Evolutionary conservation across 2,329 filamentous ascomycete species (phyloP), one percentile per base, ranked within the genome.

Genomic region (Graphilbum sp.): DNA sequence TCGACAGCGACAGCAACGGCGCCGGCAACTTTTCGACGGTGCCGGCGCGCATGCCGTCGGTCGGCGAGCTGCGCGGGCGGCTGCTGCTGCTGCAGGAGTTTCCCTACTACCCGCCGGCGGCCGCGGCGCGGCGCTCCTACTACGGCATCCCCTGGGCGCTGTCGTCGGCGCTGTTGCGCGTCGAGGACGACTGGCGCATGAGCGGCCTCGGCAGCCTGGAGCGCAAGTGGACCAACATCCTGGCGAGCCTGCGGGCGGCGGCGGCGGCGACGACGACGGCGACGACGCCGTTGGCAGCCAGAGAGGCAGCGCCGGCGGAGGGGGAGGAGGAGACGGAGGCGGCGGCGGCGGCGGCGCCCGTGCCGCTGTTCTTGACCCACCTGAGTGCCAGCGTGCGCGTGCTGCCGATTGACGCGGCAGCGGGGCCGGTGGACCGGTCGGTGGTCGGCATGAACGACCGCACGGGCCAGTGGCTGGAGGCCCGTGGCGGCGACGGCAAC

Each of bases 81-180:
- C 53, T 67, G 35, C 52, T 69, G 37, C 48, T 69, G 3, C 54
- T 69, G 16, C 62, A 68, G 42, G 59, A 69, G 43, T 68, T 68
- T 47, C 50, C 53, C 20, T 47, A 46, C 31, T 47, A 39, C 32
- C 36, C 25, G 35, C 21, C 43, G 19, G 37, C 43, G 27, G 20
- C 34, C 19, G 2, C 19, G 13, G 11, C 17, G 27, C 8, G 25
- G 8, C 16, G 35, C 21, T 47, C 53, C 8, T 32, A 25, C 19
- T 66, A 64, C 46, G 65, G 65, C 38, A 44, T 66, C 33, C 49
- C 52, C 25, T 69, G 64, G 65, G 54, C 58, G 25, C 41, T 46
- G n/a, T 35, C 39, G 29, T 60, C 60, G 9, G 41, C 49, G 3
- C 59, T 61, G 43, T 62, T 68, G 54, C 43, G 49, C 2, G 56